These are phyloP conservation scores for Mycosphaerella sp. DNA, from an alignment of 2,329 filamentous ascomycete species.

Conservation along the genomic window DNA sequence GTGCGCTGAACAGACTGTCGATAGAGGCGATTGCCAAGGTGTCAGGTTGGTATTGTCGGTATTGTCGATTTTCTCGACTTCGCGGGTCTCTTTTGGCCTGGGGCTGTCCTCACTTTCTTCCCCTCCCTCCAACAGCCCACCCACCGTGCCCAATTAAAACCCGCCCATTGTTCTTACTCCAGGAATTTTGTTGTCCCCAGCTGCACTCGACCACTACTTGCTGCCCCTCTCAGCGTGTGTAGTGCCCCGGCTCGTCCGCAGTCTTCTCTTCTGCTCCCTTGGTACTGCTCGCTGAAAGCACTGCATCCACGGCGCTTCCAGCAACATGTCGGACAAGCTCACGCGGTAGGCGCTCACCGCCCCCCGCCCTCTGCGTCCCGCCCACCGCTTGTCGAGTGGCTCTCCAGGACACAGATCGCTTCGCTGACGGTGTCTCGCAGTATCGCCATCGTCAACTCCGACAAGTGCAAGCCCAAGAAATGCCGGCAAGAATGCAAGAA, in stretches of 20 bases:
- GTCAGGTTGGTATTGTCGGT: not conserved
- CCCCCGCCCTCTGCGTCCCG: not conserved
- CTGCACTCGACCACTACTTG: not conserved
- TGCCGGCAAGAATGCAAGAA: conserved; percentile 96
- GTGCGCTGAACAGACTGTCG: not conserved
- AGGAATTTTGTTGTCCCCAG: conserved; percentile 6
- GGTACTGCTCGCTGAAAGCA: conserved; percentile 1
- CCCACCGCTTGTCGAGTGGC: not conserved
- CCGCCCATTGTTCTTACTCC: conserved; percentile 2
- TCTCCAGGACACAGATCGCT: conserved; percentile 2
- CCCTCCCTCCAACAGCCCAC: not conserved
- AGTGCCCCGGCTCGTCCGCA: not conserved
- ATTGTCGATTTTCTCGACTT: not conserved
- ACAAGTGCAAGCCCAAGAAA: conserved; percentile 76
- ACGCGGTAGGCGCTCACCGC: conserved; percentile 64
- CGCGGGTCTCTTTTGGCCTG: not conserved
- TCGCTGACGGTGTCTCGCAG: conserved; percentile 43
- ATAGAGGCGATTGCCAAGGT: not conserved
- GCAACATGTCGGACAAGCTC: conserved; percentile 74
- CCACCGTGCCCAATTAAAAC: conserved; percentile 2
- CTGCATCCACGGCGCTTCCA: conserved; percentile 1
- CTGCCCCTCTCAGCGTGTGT: not conserved
- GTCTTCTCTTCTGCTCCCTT: not conserved
- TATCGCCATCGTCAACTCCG: conserved; percentile 97
- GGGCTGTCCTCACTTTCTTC: not conserved